Evolutionary conservation across 2,329 filamentous ascomycete genomes (phyloP), one percentile per base, ranked within the genome.

Genomic region (Venturia carpophila): DNA sequence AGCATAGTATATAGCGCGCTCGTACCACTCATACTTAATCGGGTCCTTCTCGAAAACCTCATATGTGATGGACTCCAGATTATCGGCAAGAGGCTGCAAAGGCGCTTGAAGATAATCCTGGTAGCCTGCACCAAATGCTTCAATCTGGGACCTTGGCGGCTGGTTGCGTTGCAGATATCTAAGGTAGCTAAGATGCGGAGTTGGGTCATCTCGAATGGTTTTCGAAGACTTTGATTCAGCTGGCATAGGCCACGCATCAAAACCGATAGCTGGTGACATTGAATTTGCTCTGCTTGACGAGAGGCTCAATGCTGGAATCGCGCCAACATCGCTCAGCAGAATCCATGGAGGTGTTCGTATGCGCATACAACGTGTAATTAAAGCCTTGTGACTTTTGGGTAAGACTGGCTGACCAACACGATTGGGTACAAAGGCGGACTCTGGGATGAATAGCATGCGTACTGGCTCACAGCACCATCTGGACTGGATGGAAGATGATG

Each of bases 41-140:
- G 94, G 94, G 69, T 99, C 95, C 70, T 95, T 95, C 75, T 99
- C 94, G 71, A 99, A 99, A 1, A 97, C 93, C 74, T 99, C 94
- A 75, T 99, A 99, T 0, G 94, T 99, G 52, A 96, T 90, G 60
- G 92, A 96, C 75, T 99, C 95, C 17, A 99, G 82, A 70, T 99
- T 99, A 75, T 99, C 94, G 0, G 93, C 93, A 17, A 99, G 82
- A 0, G 94, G 94, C 74, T 99, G 95, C 49, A 99, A 80, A 2
- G 94, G 94, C 1, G 92, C 92, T 75, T 99, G 94, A 13, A 99
- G 82, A 82, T 94, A 99, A 75, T 99, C 94, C 72, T 99, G 95
- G 70, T 90, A 91, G 2, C 87, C 87, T 24, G 84, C 79, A 17
- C 86, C 86, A 69, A 90, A 90, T 41, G 81, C 80, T 72, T 90